These are phyloP conservation scores for Phytophthora pisi DNA, from an alignment of 352 stramenopile genomes.

Conservation along the genomic window DNA sequence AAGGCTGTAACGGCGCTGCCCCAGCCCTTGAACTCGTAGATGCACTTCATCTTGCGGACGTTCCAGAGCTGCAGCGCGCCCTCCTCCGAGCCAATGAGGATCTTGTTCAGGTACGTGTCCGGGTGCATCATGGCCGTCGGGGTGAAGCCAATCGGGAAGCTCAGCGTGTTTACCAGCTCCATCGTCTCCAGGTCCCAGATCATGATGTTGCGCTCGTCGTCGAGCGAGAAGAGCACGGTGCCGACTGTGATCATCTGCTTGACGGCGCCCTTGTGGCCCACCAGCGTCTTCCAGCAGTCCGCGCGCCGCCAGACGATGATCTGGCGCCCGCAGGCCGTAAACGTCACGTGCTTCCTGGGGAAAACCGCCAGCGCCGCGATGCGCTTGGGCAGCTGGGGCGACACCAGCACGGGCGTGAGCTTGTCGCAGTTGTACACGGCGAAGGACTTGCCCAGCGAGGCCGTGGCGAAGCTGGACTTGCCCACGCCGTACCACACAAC, in stretches of 20 bases:
- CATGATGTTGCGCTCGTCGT: slow-evolving; percentile 53
- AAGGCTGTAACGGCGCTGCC: slow-evolving; percentile 70
- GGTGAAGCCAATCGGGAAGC: slow-evolving; percentile 63
- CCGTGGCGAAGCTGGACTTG: slow-evolving; percentile 88
- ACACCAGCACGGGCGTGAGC: slow-evolving; percentile 85
- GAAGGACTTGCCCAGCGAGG: slow-evolving; percentile 90
- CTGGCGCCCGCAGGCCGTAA: slow-evolving; percentile 73
- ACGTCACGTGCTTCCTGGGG: slow-evolving; percentile 75
- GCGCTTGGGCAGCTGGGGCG: slow-evolving; percentile 78
- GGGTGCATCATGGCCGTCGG: slow-evolving; percentile 89
- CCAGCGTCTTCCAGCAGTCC: slow-evolving; percentile 54
- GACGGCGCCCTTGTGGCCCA: slow-evolving; percentile 63
- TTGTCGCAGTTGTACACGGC: slow-evolving; percentile 93
- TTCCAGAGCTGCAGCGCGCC: slow-evolving; percentile 92
- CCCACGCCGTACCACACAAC: slow-evolving; percentile 89
- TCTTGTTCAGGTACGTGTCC: slow-evolving; percentile 95
- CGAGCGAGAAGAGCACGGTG: slow-evolving; percentile 74
- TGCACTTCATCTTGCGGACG: slow-evolving; percentile 86
- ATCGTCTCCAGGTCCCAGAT: slow-evolving; percentile 77
- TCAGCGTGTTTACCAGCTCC: slow-evolving; percentile 59
- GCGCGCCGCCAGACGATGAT: slow-evolving; percentile 81
- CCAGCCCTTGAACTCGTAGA: slow-evolving; percentile 88
- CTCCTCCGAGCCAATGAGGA: slow-evolving; percentile 87
- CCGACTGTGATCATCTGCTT: slow-evolving; percentile 60
- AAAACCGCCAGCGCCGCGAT: slow-evolving; percentile 70